These are phyloP conservation scores for Alternaria sp. DNA, from an alignment of 2,329 filamentous ascomycete species.

Conservation along the genomic window DNA sequence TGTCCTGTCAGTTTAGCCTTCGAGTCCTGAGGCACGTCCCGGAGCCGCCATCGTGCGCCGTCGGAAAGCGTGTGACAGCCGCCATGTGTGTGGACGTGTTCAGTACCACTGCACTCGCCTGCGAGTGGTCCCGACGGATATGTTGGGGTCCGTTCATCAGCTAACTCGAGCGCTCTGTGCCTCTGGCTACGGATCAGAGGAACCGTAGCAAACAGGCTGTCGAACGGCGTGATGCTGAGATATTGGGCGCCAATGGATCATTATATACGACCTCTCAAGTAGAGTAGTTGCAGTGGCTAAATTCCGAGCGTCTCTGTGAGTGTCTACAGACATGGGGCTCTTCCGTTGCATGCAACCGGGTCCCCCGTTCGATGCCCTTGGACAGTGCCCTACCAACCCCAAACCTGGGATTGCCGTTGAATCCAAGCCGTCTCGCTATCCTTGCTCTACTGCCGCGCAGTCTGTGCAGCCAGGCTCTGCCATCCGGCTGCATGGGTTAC, in stretches of 20 bases:
- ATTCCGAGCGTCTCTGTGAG: conserved; percentile 33
- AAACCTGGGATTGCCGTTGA: conserved; percentile 44
- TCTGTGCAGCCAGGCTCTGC: conserved; percentile 32
- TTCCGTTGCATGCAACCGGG: conserved; percentile 36
- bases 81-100: conserved; percentile 42
- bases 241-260: conserved; percentile 36
- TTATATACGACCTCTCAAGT: conserved; percentile 42
- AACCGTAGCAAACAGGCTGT: conserved; percentile 25
- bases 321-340: conserved; percentile 32
- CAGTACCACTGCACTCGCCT: conserved; percentile 28
- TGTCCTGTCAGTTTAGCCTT: conserved; percentile 29
- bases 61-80: conserved; percentile 26
- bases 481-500: conserved; percentile 35
- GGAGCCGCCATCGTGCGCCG: conserved; percentile 16
- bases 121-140: conserved; percentile 16
- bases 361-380: conserved; percentile 33
- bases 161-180: conserved; percentile 1
- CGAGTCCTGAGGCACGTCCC: conserved; percentile 28
- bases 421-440: conserved; percentile 30
- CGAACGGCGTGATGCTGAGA: conserved; percentile 23
- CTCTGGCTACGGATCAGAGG: conserved; percentile 36
- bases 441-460: conserved; percentile 37
- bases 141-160: conserved; percentile 7
- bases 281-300: conserved; percentile 45
- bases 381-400: conserved; percentile 32